Base-by-base conservation (phyloP, 139 green algal species). In the Chlamydomonas incerta region DNA sequence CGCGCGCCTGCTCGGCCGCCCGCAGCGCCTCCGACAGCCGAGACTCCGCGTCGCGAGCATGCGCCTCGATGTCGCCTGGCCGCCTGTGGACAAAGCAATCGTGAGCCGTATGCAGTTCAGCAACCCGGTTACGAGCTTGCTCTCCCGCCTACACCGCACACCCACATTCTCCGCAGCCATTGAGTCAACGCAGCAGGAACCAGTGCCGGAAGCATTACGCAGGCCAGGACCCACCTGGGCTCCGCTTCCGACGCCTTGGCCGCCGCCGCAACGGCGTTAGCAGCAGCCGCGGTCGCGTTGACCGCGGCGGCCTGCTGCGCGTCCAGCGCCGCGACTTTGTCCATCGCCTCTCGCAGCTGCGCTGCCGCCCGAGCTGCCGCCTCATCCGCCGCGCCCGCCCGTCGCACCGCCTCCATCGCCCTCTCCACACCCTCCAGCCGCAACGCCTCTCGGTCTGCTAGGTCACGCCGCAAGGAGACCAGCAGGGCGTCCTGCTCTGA, bases 41-140 rank as follows among this genome's bases (percentile, higher is more conserved):
- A 1, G 26, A 33, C 57, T 91, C 82, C 17, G 80, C 74, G 8
- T 90, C 82, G 5, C 72, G 47, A 46, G 85, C 68, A 33, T 81
- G 87, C 68, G 58, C 34, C 17, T 91, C 87, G 24, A 77, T 57
- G 50, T 90, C 76, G 4, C 74, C 81, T 0, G 66, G 33, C 2
- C 84, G 73, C 67, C 85, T 86, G 67, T 18, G 14, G 2, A 88
- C 10, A 41, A 46, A 3, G 14, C 14, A 17, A 8, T 8, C 5
- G 41, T 8, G 41, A 13, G 41, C 41, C n/a, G n/a, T n/a, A n/a
- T n/a, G n/a, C n/a, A n/a, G n/a, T n/a, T n/a, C n/a, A n/a, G n/a
- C n/a, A n/a, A n/a, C n/a, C n/a, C n/a, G n/a, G n/a, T n/a, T n/a
- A n/a, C n/a, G n/a, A n/a, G n/a, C n/a, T n/a, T n/a, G n/a, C n/a